Conservation (phyloP, 208 protist species). For the Eutreptiella sp. region DNA sequence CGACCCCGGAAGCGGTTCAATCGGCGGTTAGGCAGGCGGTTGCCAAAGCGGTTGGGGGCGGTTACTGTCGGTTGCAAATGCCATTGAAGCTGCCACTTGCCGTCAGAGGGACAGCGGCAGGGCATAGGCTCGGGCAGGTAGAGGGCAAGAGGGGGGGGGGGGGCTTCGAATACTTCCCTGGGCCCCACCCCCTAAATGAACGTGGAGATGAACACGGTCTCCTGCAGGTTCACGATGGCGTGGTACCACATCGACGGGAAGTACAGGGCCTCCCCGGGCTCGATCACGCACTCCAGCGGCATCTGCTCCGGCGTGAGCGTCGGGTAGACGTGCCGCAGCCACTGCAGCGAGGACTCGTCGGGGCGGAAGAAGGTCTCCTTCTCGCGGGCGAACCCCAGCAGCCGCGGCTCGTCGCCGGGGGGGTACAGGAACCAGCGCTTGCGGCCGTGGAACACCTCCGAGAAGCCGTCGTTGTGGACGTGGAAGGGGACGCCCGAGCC, state of each 20-base stretch:
- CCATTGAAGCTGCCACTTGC: too few species aligned
- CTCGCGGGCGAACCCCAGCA: neutral
- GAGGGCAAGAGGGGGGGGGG: too few species aligned
- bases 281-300: conserved; percentile 37
- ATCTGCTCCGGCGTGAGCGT: conserved; percentile 19
- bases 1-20: too few species aligned
- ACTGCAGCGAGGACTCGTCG: conserved; percentile 37
- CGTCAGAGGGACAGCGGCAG: too few species aligned
- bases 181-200: too few species aligned
- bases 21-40: too few species aligned
- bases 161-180: too few species aligned
- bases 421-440: conserved; percentile 43
- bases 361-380: conserved; percentile 26
- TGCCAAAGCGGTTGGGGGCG: too few species aligned
- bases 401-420: conserved; percentile 20
- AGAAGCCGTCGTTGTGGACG: conserved; percentile 46
- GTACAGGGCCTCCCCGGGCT: conserved; percentile 42
- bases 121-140: too few species aligned
- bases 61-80: too few species aligned
- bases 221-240: conserved; percentile 48
- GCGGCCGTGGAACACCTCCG: conserved; percentile 42
- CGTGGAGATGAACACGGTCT: conserved; percentile 49
- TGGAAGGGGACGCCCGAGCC: conserved; percentile 49
- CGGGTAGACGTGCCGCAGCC: conserved; percentile 30
- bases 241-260: conserved; percentile 46